Evolutionary conservation across 2,329 filamentous ascomycete species (phyloP), one percentile per base, ranked within the genome.

Genomic region (Ophiognomonia clavigignenti-juglandacearum): DNA sequence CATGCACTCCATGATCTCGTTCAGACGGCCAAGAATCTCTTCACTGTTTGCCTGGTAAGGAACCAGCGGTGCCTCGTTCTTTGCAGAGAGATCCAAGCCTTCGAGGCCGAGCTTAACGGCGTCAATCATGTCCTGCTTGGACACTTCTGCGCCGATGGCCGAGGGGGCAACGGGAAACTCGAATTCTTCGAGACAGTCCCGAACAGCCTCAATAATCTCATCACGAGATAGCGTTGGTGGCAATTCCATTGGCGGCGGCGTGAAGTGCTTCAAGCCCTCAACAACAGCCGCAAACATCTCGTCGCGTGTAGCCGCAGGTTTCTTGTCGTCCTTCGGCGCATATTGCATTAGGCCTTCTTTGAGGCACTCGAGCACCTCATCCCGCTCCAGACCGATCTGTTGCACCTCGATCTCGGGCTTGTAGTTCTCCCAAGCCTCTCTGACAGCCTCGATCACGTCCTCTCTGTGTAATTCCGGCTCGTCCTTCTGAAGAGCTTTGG

Each of bases 401-500:
- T 96, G 86, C 4, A 95, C 77, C 57, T 95, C 85, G 42, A 96
- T 89, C 57, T 96, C 89, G 1, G 92, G 92, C 66, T 95, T 95
- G 68, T 95, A 95, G 45, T 83, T 88, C 61, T 96, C 92, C 82
- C 90, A 95, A 1, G 91, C 92, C 56, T 96, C 90, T 56, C 84
- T 83, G 13, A 97, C 86, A 3, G 91, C 90, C 23, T 86, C 78
- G 2, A 97, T 78, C 29, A 97, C 88, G 49, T 95, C 88, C 40
- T 96, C 88, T 55, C 86, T 81, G 57, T 82, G 84, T 39, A 88
- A 67, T n/a, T 71, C 68, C 9, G 67, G 69, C 31, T 67, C 71
- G 39, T 65, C 69, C 43, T 72, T 64, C 55, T 74, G 66, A 24
- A 63, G 66, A 3, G 72, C 70, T 47, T 81, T 73, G 5, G 79